Conservation (phyloP, 164 flowering plant species). For the Akebia trifoliata region DNA sequence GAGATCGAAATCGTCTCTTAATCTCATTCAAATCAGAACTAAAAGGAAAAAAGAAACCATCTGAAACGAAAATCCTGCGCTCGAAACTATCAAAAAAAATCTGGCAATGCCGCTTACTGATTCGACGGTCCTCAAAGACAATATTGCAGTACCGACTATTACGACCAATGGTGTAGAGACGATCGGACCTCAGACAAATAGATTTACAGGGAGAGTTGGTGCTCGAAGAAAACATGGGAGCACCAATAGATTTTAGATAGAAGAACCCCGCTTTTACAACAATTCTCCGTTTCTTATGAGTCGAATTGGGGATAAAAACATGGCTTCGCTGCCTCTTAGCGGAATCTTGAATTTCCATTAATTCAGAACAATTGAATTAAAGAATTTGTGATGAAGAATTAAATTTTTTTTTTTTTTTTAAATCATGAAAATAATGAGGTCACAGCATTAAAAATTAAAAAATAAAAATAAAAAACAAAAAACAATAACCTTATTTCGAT, state of each 20-base stretch:
- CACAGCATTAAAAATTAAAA: too few species aligned
- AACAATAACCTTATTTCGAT: neutral
- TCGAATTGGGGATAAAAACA: neutral
- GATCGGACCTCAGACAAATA: conserved; percentile 39
- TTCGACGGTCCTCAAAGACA: conserved; percentile 34
- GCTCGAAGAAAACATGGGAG: conserved; percentile 31
- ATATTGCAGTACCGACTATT: conserved; percentile 25
- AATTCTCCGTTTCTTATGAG: conserved; percentile 16
- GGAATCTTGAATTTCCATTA: conserved; percentile 13
- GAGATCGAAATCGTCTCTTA: conserved; percentile 17
- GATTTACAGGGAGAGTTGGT: conserved; percentile 25
- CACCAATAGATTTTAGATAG: conserved; percentile 21
- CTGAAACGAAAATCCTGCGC: conserved; percentile 40
- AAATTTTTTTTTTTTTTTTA: too few species aligned
- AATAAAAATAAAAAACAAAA: neutral
- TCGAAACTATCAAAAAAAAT: conserved; percentile 35
- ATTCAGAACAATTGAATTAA: neutral
- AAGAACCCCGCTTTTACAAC: conserved; percentile 22
- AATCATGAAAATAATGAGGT: too few species aligned
- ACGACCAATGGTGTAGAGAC: conserved; percentile 59
- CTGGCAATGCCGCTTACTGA: conserved; percentile 74
- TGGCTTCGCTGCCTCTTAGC: conserved; percentile 8
- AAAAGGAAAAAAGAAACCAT: conserved; percentile 30
- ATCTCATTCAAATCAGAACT: conserved; percentile 23
- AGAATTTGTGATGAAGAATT: neutral